Evolutionary conservation across 2,329 filamentous ascomycete species (phyloP), one percentile per base, ranked within the genome.

Genomic region (Fusarium multiceps): DNA sequence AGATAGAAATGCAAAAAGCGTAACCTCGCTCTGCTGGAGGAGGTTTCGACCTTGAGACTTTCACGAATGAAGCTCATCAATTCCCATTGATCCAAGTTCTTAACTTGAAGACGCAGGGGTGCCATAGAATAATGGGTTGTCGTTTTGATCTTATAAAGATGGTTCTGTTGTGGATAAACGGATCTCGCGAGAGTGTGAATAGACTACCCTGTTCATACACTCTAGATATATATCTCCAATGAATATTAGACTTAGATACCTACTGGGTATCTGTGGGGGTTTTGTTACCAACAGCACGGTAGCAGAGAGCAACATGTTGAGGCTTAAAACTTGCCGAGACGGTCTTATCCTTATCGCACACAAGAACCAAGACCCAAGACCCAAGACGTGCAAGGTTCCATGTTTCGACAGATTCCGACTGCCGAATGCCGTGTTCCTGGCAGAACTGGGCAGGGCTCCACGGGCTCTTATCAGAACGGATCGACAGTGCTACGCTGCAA

Each of bases 371-470:
- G 53, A 49, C 11, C 14, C 32, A 32, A 37, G 20, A 49, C 32
- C 18, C 48, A 53, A 34, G 34, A 28, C 12, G 34, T 41, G 9
- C 49, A 53, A 53, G 49, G 49, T 53, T 41, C 23, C 49, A 20
- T 56, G 45, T 51, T 40, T 51, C 37, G 41, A 60, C 46, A 63
- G 56, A 61, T 55, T 55, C 61, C 51, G 55, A 66, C 58, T 69
- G 51, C 62, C 66, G 45, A 65, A 66, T 34, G 67, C 54, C 67
- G 42, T 56, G 67, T 69, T 42, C 66, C 49, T 69, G 62, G 46
- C 40, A 48, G 57, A 21, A 59, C 37, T 21, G 30, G 34, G 12
- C 49, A 53, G 43, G 42, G 45, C 32, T 48, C 63, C 61, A 56
- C 54, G 56, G 34, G 37, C 23, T 66, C 53, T 63, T 70, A 70